Evolutionary conservation across 176 grass and related monocot species (phyloP).

Genomic region (Ensete glaucum): DNA sequence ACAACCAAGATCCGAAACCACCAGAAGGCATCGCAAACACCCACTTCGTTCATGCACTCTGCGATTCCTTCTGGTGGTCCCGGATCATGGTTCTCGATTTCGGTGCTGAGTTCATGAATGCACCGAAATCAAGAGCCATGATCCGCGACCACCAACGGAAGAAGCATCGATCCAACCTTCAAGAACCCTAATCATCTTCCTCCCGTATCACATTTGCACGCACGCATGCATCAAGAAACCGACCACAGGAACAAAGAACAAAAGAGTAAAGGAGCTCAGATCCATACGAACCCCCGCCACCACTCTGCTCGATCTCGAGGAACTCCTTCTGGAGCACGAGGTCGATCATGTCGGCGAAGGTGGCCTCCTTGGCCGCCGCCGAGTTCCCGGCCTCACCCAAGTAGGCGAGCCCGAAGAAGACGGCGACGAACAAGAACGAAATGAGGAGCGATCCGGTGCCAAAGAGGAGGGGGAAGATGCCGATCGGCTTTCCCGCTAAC

Average conservation of each 20-base stretch:
- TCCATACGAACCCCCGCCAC: constrained; percentile 64
- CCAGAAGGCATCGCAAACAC: no score
- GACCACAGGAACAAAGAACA: neutral
- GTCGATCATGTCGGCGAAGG: constrained; percentile 88
- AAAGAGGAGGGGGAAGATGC: no score
- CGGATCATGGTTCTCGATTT: neutral
- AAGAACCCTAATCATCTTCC: neutral
- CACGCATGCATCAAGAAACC: neutral
- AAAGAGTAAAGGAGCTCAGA: constrained; percentile 14
- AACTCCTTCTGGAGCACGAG: constrained; percentile 93
- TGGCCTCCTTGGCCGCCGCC: constrained; percentile 28
- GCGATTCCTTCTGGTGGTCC: no score
- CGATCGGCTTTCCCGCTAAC: no score
- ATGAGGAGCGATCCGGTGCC: no score
- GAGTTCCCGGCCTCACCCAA: neutral
- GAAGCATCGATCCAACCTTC: neutral
- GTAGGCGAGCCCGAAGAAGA: neutral
- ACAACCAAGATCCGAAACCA: no score
- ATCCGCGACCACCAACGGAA: neutral
- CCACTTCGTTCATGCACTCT: neutral
- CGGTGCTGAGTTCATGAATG: neutral
- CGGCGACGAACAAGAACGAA: neutral
- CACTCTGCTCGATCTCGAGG: constrained; percentile 75
- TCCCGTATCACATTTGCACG: neutral
- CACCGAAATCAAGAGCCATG: neutral